These are phyloP conservation scores for Sporothrix inflata DNA, from an alignment of 2,329 filamentous ascomycete species.

Conservation along the genomic window DNA sequence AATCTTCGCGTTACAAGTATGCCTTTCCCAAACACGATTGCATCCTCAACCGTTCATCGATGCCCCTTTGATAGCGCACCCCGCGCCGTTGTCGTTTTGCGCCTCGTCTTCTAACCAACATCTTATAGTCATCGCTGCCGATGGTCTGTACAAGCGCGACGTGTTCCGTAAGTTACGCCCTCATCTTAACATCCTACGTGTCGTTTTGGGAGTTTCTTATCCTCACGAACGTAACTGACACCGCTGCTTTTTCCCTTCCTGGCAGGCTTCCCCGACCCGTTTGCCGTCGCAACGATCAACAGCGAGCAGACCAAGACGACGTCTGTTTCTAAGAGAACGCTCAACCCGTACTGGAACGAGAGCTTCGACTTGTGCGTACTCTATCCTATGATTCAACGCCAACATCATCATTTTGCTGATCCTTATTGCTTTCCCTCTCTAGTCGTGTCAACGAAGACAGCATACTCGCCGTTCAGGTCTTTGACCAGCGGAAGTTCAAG, in stretches of 20 bases:
- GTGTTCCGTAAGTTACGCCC: conserved; percentile 79
- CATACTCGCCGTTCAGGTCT: conserved; percentile 96
- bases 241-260: conserved; percentile 27
- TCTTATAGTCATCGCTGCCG: conserved; percentile 86
- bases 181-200: not conserved
- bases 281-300: conserved; percentile 94
- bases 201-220: not conserved
- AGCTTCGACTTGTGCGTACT: conserved; percentile 88
- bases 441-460: conserved; percentile 93
- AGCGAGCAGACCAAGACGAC: conserved; percentile 99
- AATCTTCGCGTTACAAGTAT: conserved; percentile 94
- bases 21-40: conserved; percentile 39
- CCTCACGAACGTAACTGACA: not conserved
- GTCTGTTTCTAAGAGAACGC: conserved; percentile 90
- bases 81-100: not conserved
- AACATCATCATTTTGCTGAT: conserved; percentile 33
- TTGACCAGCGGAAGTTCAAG: conserved; percentile 99
- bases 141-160: conserved; percentile 98
- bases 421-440: not conserved
- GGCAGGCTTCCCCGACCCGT: conserved; percentile 93
- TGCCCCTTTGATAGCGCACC: not conserved
- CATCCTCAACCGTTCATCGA: not conserved
- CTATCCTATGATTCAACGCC: conserved; percentile 25
- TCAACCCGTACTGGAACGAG: conserved; percentile 99
- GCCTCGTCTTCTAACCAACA: not conserved